phyloP scores from a whole-genome alignment of 202 grass and related monocot genomes.

The Sporobolus alterniflorus region DNA sequence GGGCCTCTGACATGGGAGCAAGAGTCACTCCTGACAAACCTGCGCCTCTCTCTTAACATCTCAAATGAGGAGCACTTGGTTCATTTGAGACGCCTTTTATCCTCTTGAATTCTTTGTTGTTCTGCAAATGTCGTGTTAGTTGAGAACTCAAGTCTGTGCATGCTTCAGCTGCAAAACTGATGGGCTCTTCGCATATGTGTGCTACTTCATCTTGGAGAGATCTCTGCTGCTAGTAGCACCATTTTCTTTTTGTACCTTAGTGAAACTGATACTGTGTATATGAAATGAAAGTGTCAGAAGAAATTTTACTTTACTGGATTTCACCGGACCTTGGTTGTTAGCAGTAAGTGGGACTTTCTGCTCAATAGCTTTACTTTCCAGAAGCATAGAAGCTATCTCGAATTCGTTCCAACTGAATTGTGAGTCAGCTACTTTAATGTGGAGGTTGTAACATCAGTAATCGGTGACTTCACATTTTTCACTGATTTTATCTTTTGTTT shows the following conservation, averaged over 20 bases:
- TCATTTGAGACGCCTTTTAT: slow-evolving; percentile 62
- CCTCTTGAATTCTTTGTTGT: slow-evolving; percentile 39
- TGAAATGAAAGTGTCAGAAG: neutral
- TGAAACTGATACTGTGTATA: slow-evolving; percentile 15
- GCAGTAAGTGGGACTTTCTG: neutral
- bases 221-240: neutral
- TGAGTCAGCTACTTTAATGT: neutral
- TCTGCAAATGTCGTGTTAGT: neutral
- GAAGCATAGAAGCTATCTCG: neutral
- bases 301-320: neutral
- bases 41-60: slow-evolving; percentile 78
- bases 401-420: neutral
- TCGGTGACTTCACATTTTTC: neutral
- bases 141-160: neutral
- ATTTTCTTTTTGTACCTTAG: neutral
- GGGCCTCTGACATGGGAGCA: slow-evolving; percentile 81
- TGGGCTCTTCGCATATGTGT: neutral
- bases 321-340: neutral
- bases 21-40: slow-evolving; percentile 79
- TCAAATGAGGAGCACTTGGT: slow-evolving; percentile 74
- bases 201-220: slow-evolving; percentile 12
- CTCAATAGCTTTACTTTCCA: neutral
- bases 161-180: neutral
- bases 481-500: neutral
- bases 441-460: neutral